A percentile compares a stretch with the other conserved stretches of the same genome.
Evolutionary conservation across 2,329 filamentous ascomycete species (phyloP).

Genomic region (Microdochium trichocladiopsis): DNA sequence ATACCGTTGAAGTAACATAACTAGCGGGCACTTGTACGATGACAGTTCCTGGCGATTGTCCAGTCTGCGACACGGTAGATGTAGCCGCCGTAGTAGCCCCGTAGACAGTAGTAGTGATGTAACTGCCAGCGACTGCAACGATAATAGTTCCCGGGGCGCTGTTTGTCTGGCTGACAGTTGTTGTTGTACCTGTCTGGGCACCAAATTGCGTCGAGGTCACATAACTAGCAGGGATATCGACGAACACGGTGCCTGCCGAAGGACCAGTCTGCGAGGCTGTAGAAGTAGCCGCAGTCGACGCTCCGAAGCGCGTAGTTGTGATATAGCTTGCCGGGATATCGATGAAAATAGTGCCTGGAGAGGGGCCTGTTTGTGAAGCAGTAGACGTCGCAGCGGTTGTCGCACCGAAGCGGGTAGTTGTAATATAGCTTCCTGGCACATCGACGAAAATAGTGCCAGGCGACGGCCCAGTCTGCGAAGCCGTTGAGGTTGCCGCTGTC

Average conservation of each 20-base stretch:
- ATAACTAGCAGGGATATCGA: not conserved
- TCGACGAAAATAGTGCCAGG: not conserved
- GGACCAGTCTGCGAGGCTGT: not conserved
- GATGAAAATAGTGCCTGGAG: not conserved
- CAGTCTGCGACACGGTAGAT: not conserved
- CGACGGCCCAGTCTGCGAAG: not conserved
- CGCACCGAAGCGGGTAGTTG: not conserved
- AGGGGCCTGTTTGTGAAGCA: not conserved
- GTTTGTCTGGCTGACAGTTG: not conserved
- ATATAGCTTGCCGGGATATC: not conserved
- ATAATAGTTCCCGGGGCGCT: not conserved
- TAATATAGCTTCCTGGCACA: not conserved
- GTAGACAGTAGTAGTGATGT: not conserved
- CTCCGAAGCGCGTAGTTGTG: not conserved
- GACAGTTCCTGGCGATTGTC: not conserved
- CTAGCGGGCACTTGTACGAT: not conserved
- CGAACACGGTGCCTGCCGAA: not conserved
- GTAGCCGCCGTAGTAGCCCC: not conserved
- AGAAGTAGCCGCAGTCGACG: not conserved
- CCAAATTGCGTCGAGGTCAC: not conserved
- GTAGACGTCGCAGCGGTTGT: not conserved
- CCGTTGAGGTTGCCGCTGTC: not conserved
- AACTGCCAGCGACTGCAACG: not conserved
- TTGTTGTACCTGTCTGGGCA: not conserved
- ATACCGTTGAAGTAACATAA: not conserved